phyloP scores from a whole-genome alignment of 768 basidiomycete genomes.

The Psilocybe sp. region DNA sequence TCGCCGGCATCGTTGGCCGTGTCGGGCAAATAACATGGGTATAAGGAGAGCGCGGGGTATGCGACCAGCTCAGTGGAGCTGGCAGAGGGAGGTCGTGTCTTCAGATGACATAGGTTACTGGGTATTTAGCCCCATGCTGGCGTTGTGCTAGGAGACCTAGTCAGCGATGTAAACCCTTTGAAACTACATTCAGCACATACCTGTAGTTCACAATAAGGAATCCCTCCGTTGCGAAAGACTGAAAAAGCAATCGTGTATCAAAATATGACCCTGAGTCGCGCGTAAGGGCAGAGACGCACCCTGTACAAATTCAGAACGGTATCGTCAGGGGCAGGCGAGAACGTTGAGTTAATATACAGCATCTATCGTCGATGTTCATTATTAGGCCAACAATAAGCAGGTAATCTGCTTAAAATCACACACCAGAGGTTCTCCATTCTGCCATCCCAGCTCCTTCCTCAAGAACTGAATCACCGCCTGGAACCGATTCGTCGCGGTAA shows the following conservation, averaged over 20 bases:
- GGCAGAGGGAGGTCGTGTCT: too few relatives aligned
- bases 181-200: conserved; percentile 27
- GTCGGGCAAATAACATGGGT: too few relatives aligned
- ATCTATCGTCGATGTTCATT: conserved; percentile 42
- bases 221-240: conserved; percentile 87
- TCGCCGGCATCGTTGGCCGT: too few relatives aligned
- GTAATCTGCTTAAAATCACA: conserved; percentile 18
- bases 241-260: conserved; percentile 1
- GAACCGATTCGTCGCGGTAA: conserved; percentile 90
- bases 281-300: conserved; percentile 28
- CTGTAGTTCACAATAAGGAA: conserved; percentile 93
- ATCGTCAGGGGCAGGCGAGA: conserved; percentile 82
- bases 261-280: not conserved
- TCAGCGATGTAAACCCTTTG: not conserved
- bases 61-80: too few relatives aligned
- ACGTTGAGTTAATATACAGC: conserved; percentile 66
- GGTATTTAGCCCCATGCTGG: conserved; percentile 39
- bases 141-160: conserved; percentile 29
- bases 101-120: not conserved
- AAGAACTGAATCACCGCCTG: conserved; percentile 94
- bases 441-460: conserved; percentile 86
- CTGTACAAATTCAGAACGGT: conserved; percentile 77
- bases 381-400: conserved; percentile 6
- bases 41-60: too few relatives aligned
- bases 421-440: conserved; percentile 81